A percentile compares a stretch with the other conserved stretches of the same genome.
phyloP scores from a whole-genome alignment of 768 basidiomycete genomes.

The Boletus sensibilis region DNA sequence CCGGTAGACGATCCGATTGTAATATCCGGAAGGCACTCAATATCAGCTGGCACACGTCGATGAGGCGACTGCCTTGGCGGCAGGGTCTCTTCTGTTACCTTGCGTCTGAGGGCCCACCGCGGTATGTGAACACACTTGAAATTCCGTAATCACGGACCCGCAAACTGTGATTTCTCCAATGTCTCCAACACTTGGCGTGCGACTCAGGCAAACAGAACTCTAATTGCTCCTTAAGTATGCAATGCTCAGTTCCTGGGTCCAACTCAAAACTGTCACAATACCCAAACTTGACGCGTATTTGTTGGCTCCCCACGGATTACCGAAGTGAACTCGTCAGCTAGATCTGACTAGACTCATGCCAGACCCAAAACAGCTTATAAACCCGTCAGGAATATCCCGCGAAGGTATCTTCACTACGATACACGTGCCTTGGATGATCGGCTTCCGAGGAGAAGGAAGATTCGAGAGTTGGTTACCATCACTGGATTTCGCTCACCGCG shows the following conservation, averaged over 20 bases:
- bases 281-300: not conserved
- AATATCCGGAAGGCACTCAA: constrained; percentile 16
- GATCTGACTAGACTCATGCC: not conserved
- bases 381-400: not conserved
- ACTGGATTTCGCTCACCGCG: not conserved
- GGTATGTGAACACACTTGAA: not conserved
- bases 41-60: constrained; percentile 10
- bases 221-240: not conserved
- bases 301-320: not conserved
- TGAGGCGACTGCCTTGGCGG: not conserved
- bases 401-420: not conserved
- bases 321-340: not conserved
- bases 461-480: not conserved
- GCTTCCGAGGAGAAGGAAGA: not conserved
- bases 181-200: not conserved
- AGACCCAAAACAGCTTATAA: not conserved
- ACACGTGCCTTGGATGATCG: not conserved
- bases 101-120: not conserved
- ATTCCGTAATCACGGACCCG: not conserved
- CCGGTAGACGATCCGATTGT: constrained; percentile 15
- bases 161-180: not conserved
- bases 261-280: not conserved
- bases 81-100: not conserved
- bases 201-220: not conserved
- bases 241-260: not conserved